A percentile compares a stretch with the other conserved stretches of the same genome.
These are phyloP conservation scores for Tricholoma matsutake DNA, from an alignment of 768 basidiomycete species.

Conservation along the genomic window DNA sequence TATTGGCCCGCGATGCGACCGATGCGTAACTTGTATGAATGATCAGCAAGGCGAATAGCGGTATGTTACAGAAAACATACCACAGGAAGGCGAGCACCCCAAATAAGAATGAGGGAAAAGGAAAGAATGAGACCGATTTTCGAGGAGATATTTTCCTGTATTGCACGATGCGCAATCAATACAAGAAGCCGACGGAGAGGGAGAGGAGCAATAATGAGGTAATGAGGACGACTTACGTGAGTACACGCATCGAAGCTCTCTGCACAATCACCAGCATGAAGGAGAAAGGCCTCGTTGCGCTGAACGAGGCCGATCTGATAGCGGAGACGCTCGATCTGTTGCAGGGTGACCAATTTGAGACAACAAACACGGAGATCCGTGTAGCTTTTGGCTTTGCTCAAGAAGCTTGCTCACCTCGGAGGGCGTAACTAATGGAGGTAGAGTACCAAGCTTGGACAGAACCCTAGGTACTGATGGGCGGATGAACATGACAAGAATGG, in stretches of 20 bases:
- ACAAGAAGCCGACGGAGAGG: neutral
- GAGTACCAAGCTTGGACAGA: slow-evolving; percentile 65
- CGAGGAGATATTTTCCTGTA: slow-evolving; percentile 79
- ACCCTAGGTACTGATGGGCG: slow-evolving; percentile 44
- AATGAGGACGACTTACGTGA: slow-evolving; percentile 47
- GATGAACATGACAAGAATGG: slow-evolving; percentile 1
- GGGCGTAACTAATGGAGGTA: slow-evolving; percentile 92
- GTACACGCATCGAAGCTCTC: slow-evolving; percentile 92
- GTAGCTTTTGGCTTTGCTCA: slow-evolving; percentile 17
- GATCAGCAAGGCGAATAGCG: neutral
- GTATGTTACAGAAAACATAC: slow-evolving; percentile 40
- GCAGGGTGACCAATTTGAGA: slow-evolving; percentile 9
- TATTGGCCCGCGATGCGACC: slow-evolving; percentile 96
- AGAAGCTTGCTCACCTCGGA: slow-evolving; percentile 66
- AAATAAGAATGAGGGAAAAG: slow-evolving; percentile 91
- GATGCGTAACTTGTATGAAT: slow-evolving; percentile 57
- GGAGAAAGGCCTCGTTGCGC: slow-evolving; percentile 83
- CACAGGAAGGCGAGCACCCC: slow-evolving; percentile 92
- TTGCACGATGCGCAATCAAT: neutral
- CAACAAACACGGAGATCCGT: slow-evolving; percentile 23
- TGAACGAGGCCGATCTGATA: slow-evolving; percentile 80
- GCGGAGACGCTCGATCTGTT: slow-evolving; percentile 80
- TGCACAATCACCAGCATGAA: slow-evolving; percentile 98
- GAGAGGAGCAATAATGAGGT: slow-evolving; percentile 3
- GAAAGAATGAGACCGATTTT: slow-evolving; percentile 91